Conservation (phyloP, 805 yeast species). For the Jamesozyma hellenica region DNA sequence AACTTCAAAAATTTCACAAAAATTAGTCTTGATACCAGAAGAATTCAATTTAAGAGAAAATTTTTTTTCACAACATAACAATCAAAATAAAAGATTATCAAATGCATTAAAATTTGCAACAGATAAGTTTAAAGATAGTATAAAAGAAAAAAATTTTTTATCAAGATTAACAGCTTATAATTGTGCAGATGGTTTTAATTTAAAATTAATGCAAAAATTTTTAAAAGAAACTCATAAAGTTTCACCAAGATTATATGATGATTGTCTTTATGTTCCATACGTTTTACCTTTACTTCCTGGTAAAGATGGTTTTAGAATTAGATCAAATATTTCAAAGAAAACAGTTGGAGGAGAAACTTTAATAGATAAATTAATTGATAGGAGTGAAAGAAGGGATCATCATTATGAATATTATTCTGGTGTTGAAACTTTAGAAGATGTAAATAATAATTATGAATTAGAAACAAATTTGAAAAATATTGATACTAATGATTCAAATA, state of each 20-base stretch:
- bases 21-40: conserved; percentile 72
- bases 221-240: conserved; percentile 66
- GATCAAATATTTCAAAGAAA: conserved; percentile 44
- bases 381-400: conserved; percentile 80
- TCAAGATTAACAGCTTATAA: conserved; percentile 88
- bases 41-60: conserved; percentile 13
- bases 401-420: conserved; percentile 87
- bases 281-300: conserved; percentile 83
- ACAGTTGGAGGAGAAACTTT: conserved; percentile 33
- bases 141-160: conserved; percentile 35
- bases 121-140: conserved; percentile 1
- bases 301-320: conserved; percentile 62
- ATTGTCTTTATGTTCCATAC: conserved; percentile 86
- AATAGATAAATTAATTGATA: conserved; percentile 71
- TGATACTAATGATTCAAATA: conserved; percentile 11
- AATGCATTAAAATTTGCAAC: conserved; percentile 1
- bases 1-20: conserved; percentile 78
- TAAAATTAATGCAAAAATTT: conserved; percentile 54
- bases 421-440: conserved; percentile 48
- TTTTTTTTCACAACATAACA: neutral
- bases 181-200: conserved; percentile 71
- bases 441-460: conserved; percentile 34
- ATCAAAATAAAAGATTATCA: neutral
- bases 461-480: conserved; percentile 18
- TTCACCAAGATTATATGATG: conserved; percentile 80